Evolutionary conservation across 495 filamentous ascomycete genomes (phyloP), one percentile per base, ranked within the genome.

Genomic region (Penicillium roqueforti): DNA sequence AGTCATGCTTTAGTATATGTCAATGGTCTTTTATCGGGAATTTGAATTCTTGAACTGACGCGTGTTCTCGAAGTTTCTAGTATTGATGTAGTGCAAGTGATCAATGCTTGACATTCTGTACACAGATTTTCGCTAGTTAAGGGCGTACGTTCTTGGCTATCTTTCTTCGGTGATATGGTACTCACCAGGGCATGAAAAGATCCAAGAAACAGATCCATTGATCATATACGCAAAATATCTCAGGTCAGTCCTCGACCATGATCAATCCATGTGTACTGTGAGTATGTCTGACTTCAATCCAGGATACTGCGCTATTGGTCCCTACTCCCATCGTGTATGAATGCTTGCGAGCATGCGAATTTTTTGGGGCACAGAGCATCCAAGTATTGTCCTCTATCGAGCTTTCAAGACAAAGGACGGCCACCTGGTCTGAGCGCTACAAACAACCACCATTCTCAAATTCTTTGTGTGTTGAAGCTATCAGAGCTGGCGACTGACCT

Each of bases 361-460:
- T 77, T 92, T 92, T 31, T 93, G 89, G 88, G 92, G 92, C 1
- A 96, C 92, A 8, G 89, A 86, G 25, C 92, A 96, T 76, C 86
- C 89, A 23, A 92, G 86, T 0, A 93, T 96, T 58, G 91, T 96
- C 0, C 91, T 92, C 0, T 96, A 96, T 62, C 78, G 85, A 59
- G 83, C 85, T 0, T 96, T 95, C 70, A 82, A 84, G 54, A 96
- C 91, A 8, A 76, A 77, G 26, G 90, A 96, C 59, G 88, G 89
- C 7, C 83, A 89, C 48, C 77, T 96, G 16, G 74, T 96, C 72
- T 95, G 8, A 92, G 92, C 4, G 92, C 89, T 4, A 89, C 88
- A 1, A 96, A 96, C 60, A 87, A 93, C 61, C 77, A 85, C 0
- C 79, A 95, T 8, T 96, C 88, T 56, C 82, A 82, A 10, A 80